A percentile compares a stretch with the other conserved stretches of the same genome.
These are phyloP conservation scores for Pilaira anomala DNA, from an alignment of 192 early-diverging fungal species.

Conservation along the genomic window DNA sequence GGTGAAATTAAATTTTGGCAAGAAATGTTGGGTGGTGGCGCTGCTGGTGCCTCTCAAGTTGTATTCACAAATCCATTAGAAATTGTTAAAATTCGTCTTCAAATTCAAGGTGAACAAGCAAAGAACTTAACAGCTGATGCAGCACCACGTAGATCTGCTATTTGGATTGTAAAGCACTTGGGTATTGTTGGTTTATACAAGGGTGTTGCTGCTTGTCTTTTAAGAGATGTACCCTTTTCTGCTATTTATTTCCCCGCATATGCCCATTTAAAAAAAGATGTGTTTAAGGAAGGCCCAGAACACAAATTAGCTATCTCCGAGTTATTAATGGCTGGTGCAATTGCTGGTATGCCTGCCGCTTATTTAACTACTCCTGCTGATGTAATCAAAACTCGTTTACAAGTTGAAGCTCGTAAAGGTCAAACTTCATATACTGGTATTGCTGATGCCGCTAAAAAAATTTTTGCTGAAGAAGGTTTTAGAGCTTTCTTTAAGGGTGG, in stretches of 20 bases:
- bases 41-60: constrained; percentile 84
- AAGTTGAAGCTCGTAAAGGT: constrained; percentile 88
- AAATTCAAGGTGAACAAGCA: constrained; percentile 78
- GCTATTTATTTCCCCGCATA: constrained; percentile 97
- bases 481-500: constrained; percentile 98
- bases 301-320: constrained; percentile 66
- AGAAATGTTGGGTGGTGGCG: constrained; percentile 84
- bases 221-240: constrained; percentile 96
- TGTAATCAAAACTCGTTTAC: constrained; percentile 97
- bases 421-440: constrained; percentile 87
- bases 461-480: constrained; percentile 87
- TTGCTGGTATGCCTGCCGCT: constrained; percentile 96
- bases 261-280: constrained; percentile 92
- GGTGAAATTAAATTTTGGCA: constrained; percentile 72
- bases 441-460: constrained; percentile 81
- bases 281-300: constrained; percentile 81
- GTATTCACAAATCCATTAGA: constrained; percentile 97
- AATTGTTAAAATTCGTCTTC: constrained; percentile 98
- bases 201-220: constrained; percentile 87
- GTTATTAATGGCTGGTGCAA: constrained; percentile 83
- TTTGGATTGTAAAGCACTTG: constrained; percentile 85
- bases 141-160: constrained; percentile 63
- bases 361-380: constrained; percentile 97
- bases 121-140: constrained; percentile 39
- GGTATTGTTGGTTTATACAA: constrained; percentile 94